phyloP scores from a whole-genome alignment of 148 eudicot genomes.

The Hydrangea macrophylla region DNA sequence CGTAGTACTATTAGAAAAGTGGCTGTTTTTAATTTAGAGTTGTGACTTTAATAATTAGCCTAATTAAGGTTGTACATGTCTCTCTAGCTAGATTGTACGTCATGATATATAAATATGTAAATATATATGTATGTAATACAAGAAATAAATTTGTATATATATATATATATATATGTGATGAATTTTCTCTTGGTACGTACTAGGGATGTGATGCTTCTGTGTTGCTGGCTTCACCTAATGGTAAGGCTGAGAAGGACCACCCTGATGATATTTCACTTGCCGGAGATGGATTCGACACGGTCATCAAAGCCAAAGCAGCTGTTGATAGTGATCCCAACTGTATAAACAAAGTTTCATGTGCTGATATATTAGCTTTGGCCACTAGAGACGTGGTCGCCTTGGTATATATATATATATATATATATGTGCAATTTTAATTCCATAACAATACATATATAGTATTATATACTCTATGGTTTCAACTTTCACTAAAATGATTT shows the following conservation, averaged over 20 bases:
- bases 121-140: too few species aligned
- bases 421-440: too few species aligned
- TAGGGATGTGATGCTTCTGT: constrained; percentile 61
- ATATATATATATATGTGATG: background rate
- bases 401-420: constrained; percentile 28
- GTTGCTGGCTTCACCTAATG: constrained; percentile 38
- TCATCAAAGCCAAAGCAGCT: constrained; percentile 65
- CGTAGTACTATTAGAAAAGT: too few species aligned
- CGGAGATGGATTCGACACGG: constrained; percentile 84
- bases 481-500: too few species aligned
- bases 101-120: too few species aligned
- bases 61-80: too few species aligned
- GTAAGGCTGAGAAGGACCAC: constrained; percentile 64
- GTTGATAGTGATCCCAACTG: constrained; percentile 58
- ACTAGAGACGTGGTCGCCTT: constrained; percentile 62
- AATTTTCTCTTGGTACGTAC: background rate
- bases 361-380: constrained; percentile 83
- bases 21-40: too few species aligned
- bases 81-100: background rate
- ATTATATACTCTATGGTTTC: too few species aligned
- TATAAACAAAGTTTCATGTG: constrained; percentile 71
- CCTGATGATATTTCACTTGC: constrained; percentile 63
- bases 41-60: too few species aligned
- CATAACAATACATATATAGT: too few species aligned
- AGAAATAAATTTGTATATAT: too few species aligned